Base-by-base conservation (phyloP, 352 stramenopile species). In the Pythium aristosporum region DNA sequence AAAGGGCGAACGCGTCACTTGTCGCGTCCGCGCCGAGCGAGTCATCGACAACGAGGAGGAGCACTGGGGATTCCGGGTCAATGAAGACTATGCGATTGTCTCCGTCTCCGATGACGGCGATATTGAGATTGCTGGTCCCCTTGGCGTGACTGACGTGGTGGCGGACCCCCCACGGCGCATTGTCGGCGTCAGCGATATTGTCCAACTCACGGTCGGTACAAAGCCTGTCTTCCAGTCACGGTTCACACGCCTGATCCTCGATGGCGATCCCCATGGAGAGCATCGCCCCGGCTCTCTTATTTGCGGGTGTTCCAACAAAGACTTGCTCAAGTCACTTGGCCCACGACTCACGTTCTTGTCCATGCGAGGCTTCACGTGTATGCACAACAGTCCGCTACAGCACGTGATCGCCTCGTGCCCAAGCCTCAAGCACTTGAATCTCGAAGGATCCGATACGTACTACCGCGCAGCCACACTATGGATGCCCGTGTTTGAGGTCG, bases 211-310 rank as follows among this genome's bases (percentile, higher is more conserved):
- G 0, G 41, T 66, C 18, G 41, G 55, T 20, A 50, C 28, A 4
- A 36, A 25, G 3, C n/a, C 39, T 0, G 4, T 66, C 3, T 32
- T 66, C 25, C 39, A 46, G 5, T 30, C 18, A 6, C 59, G 59
- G 6, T 66, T 66, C 16, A 55, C 23, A 11, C 59, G 59, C 13
- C 32, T 60, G 6, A 46, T 55, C 7, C 50, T 66, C 3, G 59
- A 66, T 42, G 50, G 41, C 12, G 59, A 66, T 5, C 42, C 42
- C 11, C n/a, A n/a, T 12, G 15, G n/a, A 23, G 15, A 23, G 3
- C 42, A 23, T 25, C 42, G n/a, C 15, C 42, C n/a, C 13, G 42
- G 42, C n/a, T 11, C 42, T 20, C 34, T 12, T n/a, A 55, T 4
- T 30, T 54, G 6, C 48, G 59, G 12, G 21, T 65, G 58, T 23